Conservation (phyloP, 352 stramenopile species). For the Phytophthora sp. region DNA sequence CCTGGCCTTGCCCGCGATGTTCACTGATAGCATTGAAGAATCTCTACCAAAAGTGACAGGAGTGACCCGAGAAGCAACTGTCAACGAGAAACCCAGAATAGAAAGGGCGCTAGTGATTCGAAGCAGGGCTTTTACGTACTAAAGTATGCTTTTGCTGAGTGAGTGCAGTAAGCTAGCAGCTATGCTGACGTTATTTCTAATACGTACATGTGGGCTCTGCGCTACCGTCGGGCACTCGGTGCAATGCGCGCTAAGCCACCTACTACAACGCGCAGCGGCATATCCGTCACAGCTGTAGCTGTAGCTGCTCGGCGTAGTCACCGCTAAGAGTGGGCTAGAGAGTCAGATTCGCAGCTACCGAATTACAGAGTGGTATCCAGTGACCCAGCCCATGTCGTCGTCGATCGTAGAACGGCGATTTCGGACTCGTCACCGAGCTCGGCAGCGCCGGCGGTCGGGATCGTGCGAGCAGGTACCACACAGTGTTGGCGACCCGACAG, state of each 20-base stretch:
- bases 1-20: not conserved
- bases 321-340: conserved; percentile 24
- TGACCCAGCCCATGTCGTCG: conserved; percentile 34
- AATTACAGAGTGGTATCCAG: conserved; percentile 37
- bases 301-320: conserved; percentile 26
- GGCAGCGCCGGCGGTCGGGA: conserved; percentile 6
- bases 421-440: conserved; percentile 12
- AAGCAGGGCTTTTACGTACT: conserved; percentile 27
- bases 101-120: conserved; percentile 30
- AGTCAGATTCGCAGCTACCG: conserved; percentile 37
- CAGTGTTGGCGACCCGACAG: no score
- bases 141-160: conserved; percentile 26
- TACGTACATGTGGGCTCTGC: not conserved
- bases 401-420: conserved; percentile 29
- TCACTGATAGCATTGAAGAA: conserved; percentile 42
- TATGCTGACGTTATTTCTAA: not conserved
- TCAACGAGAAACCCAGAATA: conserved; percentile 8
- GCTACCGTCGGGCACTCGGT: not conserved
- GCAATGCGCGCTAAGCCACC: not conserved
- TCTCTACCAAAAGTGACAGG: conserved; percentile 8
- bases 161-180: not conserved
- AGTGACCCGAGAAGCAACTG: conserved; percentile 5
- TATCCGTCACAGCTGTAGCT: no score
- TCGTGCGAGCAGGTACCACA: no score
- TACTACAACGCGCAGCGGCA: not conserved